Evolutionary conservation across 345 rosid species (phyloP).

Genomic region (Boechera stricta): DNA sequence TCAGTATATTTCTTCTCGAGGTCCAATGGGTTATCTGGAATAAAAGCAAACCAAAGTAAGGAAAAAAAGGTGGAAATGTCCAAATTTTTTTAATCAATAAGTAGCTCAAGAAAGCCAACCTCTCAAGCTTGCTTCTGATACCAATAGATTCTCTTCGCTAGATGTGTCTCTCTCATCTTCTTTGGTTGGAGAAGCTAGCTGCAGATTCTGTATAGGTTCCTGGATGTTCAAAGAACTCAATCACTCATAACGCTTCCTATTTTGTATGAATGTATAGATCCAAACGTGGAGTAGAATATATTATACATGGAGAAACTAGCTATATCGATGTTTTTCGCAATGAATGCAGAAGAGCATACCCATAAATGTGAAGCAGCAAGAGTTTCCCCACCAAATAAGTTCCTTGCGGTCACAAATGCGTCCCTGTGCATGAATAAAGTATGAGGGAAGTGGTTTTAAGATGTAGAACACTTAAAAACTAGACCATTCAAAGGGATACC

Average conservation of each 20-base stretch:
- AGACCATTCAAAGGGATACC: slow-evolving; percentile 46
- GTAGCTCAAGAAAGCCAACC: slow-evolving; percentile 46
- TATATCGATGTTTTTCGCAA: not conserved
- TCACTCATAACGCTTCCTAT: not conserved
- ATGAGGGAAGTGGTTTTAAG: slow-evolving; percentile 7
- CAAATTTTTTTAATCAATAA: not conserved
- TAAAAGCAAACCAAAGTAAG: slow-evolving; percentile 15
- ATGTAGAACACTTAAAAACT: not conserved
- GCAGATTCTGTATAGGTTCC: slow-evolving; percentile 49
- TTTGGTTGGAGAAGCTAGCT: slow-evolving; percentile 39
- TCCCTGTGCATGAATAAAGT: slow-evolving; percentile 46
- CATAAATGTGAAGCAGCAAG: slow-evolving; percentile 44
- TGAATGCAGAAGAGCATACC: slow-evolving; percentile 48
- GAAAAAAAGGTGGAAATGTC: not conserved
- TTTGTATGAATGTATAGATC: not conserved
- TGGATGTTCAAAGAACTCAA: slow-evolving; percentile 23
- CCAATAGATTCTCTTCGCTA: slow-evolving; percentile 21
- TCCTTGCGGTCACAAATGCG: slow-evolving; percentile 49
- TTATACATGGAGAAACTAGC: not conserved
- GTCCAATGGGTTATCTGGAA: slow-evolving; percentile 37
- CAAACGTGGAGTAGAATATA: not conserved
- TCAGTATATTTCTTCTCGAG: slow-evolving; percentile 41
- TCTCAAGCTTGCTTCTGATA: slow-evolving; percentile 38
- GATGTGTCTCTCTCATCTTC: slow-evolving; percentile 29
- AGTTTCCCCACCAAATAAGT: slow-evolving; percentile 54